Percentiles rank a stretch among this genome's conserved stretches.
Conservation (phyloP, 345 rosid genomes). For the Aquilaria yunnanensis region DNA sequence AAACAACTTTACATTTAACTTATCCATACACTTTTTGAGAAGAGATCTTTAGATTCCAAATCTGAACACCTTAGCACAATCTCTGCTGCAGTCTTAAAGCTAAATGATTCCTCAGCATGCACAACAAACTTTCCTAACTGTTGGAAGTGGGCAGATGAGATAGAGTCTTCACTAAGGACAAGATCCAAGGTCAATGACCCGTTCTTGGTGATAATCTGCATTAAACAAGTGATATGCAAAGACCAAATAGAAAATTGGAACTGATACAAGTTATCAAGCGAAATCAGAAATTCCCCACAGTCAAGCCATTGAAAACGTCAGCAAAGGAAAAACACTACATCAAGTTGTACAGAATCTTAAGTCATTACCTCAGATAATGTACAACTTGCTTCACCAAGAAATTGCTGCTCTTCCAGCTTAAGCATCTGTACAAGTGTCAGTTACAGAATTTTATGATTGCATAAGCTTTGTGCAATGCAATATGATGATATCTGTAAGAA, state of each 20-base stretch:
- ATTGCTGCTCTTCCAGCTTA: slow-evolving; percentile 68
- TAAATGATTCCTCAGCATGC: slow-evolving; percentile 81
- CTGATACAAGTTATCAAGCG: not conserved
- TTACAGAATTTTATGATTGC: not conserved
- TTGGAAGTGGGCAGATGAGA: slow-evolving; percentile 27
- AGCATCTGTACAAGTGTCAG: slow-evolving; percentile 43
- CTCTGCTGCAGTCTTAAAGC: slow-evolving; percentile 66
- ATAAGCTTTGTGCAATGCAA: slow-evolving; percentile 3
- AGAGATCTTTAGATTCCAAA: slow-evolving; percentile 73
- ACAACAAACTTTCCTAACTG: slow-evolving; percentile 56
- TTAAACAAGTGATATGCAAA: not conserved
- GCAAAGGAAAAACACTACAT: slow-evolving; percentile 4
- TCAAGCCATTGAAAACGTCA: not conserved
- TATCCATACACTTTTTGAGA: slow-evolving; percentile 74
- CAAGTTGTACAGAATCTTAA: not conserved
- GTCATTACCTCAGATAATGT: slow-evolving; percentile 51
- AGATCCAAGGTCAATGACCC: slow-evolving; percentile 52
- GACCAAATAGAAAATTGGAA: too few relatives aligned
- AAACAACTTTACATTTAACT: slow-evolving; percentile 10
- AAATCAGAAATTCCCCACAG: not conserved
- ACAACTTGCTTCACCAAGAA: slow-evolving; percentile 64
- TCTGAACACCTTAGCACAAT: slow-evolving; percentile 67
- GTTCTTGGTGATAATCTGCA: slow-evolving; percentile 52
- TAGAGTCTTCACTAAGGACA: slow-evolving; percentile 41
- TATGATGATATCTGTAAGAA: not conserved